Conservation (phyloP, 805 yeast genomes). For the Huiozyma sinensis region DNA sequence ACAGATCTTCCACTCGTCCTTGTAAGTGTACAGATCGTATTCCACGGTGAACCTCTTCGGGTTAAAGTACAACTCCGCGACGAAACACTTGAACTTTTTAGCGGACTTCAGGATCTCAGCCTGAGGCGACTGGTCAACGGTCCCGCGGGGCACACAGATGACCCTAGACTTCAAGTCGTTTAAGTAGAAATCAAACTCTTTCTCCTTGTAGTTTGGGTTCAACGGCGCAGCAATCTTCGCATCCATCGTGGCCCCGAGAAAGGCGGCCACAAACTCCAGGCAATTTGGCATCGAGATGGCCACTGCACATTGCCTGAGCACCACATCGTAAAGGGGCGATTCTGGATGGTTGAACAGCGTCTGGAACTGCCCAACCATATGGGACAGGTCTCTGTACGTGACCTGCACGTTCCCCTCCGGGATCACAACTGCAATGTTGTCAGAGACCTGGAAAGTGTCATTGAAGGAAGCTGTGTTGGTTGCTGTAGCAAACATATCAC, state of each 20-base stretch:
- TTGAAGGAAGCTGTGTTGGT: conserved; percentile 14
- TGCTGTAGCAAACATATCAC: no score
- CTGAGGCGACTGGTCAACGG: conserved; percentile 21
- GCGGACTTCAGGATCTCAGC: conserved; percentile 44
- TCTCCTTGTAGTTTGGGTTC: conserved; percentile 49
- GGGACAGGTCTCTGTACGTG: conserved; percentile 35
- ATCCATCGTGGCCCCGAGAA: conserved; percentile 46
- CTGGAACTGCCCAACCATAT: conserved; percentile 39
- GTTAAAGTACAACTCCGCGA: conserved; percentile 45
- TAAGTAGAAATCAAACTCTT: conserved; percentile 55
- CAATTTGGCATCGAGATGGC: conserved; percentile 55
- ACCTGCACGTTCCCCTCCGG: conserved; percentile 39
- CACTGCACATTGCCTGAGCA: conserved; percentile 34
- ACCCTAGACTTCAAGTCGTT: conserved; percentile 49
- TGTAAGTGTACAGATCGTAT: conserved; percentile 26
- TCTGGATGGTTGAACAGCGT: conserved; percentile 32
- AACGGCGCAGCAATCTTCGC: conserved; percentile 58
- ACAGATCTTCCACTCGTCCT: conserved; percentile 17
- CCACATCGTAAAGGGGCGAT: conserved; percentile 32
- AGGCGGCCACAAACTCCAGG: conserved; percentile 46
- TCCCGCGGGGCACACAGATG: conserved; percentile 47
- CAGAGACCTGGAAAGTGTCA: conserved; percentile 29
- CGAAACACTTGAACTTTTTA: conserved; percentile 33
- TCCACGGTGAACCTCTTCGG: conserved; percentile 33
- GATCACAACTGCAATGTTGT: conserved; percentile 34